Base-by-base conservation (phyloP, 2,329 filamentous ascomycete species). In the Exophiala sideris region DNA sequence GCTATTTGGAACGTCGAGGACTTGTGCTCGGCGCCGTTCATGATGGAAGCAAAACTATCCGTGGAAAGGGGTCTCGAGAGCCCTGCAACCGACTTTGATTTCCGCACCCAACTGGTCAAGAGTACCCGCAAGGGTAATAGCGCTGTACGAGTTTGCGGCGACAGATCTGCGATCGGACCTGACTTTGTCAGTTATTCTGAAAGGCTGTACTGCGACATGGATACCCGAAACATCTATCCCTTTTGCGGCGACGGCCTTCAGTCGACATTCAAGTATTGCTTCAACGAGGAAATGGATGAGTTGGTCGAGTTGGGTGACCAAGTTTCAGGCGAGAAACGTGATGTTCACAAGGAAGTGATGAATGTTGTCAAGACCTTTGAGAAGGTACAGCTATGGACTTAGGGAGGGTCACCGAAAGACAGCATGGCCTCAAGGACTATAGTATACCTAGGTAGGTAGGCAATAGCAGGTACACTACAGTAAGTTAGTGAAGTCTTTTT, bases 111-210 rank as follows among this genome's bases (percentile, higher is more conserved):
- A 20, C 14, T 48, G 3, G 32, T 48, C 45, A 48, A 48, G 32
- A 35, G 32, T 20, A 36, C n/a, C 29, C n/a, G 21, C 29, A n/a
- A 35, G 29, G 29, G 21, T 21, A 35, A 32, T 7, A 48, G 45
- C 20, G 45, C 45, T 5, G 34, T 24, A 16, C 45, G 32, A 12
- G 21, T 48, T 16, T 48, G 45, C 33, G n/a, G n/a, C 32, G 20
- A 20, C 32, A n/a, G 7, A 9, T 24, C 5, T 34, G 9, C 45
- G 20, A 35, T 24, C 8, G 45, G 45, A 2, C 45, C 45, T 16
- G 32, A 48, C 35, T 48, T 48, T 20, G 45, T 48, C 16, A 48
- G 45, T 36, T 34, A 36, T 8, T 6, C n/a, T 3, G 32, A 48
- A 12, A 34, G 20, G 14, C 3, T 48, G 20, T 48, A 35, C 32